Evolutionary conservation across 1,284 basidiomycete genomes (phyloP), one percentile per base, ranked within the genome.

Genomic region (Cryptococcus wingfieldii): DNA sequence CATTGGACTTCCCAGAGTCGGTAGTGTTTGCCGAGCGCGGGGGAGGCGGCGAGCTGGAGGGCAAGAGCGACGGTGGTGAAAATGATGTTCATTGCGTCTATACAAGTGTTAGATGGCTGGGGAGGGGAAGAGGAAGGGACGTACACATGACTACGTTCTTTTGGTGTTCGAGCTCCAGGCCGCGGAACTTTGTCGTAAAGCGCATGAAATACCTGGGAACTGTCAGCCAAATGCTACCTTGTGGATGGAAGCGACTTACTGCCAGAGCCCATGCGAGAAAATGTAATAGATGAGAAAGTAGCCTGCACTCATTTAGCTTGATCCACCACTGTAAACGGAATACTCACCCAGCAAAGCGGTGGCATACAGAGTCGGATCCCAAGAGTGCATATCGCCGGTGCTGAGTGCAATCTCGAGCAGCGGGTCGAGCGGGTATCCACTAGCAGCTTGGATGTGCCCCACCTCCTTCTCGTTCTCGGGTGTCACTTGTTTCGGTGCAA

Each of bases 81-180:
- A 43, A 63, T 38, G 47, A 62, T 62, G 25, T 63, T 64, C 55
- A 67, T 51, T 28, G 54, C 53, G 49, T 69, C 65, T 67, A 25
- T 4, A 31, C 34, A 6, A 14, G 34, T 18, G 39, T 47, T 8
- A 41, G 41, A 23, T 27, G 14, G 28, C n/a, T n/a, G 10, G 4
- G 13, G 12, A 10, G 14, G 41, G 41, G 39, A 2, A 28, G 18
- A 23, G 46, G 42, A 51, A 13, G 45, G 5, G 23, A 51, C 63
- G 51, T 43, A 68, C 64, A 69, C 50, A 64, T 61, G 27, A 65
- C 58, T 18, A 68, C 60, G 43, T 69, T 69, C 54, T 59, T 64
- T 28, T 63, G 63, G 42, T 64, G 58, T 38, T 62, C 57, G 7
- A 51, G 34, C 13, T 39, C 19, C 13, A 64, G 28, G 3, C 38